Evolutionary conservation across 306 rosid species (phyloP).

Genomic region (Sicyos baderoa): DNA sequence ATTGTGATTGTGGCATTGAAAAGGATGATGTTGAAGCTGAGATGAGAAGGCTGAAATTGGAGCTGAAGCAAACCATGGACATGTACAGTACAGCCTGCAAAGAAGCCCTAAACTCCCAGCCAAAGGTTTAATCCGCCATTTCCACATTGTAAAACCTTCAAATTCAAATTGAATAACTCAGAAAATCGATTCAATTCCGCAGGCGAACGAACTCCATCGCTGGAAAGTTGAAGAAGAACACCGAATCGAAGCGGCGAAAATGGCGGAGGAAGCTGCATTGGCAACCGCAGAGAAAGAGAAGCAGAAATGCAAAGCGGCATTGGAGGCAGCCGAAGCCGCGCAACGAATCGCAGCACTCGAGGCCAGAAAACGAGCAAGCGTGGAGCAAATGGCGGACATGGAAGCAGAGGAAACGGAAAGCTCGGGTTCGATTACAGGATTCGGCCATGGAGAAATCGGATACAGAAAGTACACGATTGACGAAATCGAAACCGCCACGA

Average conservation of each 20-base stretch:
- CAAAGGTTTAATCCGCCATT: conserved; percentile 36
- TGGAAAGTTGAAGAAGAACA: conserved; percentile 66
- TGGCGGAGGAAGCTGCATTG: conserved; percentile 50
- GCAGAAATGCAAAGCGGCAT: conserved; percentile 45
- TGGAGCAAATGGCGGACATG: conserved; percentile 32
- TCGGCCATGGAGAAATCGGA: conserved; percentile 24
- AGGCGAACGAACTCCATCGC: conserved; percentile 64
- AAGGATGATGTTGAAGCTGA: conserved; percentile 81
- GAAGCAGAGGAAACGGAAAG: conserved; percentile 38
- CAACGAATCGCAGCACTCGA: conserved; percentile 47
- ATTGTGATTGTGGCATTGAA: neutral
- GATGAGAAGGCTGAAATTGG: conserved; percentile 73
- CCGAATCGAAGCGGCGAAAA: conserved; percentile 39
- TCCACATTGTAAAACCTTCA: no score
- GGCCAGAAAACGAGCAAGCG: conserved; percentile 42
- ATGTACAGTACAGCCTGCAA: conserved; percentile 77
- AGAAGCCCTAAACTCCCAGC: conserved; percentile 58
- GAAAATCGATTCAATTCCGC: neutral
- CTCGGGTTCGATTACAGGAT: neutral
- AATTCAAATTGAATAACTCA: no score
- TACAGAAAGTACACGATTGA: conserved; percentile 61
- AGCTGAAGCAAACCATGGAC: conserved; percentile 82
- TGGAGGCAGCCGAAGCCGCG: conserved; percentile 63
- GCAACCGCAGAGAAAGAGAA: conserved; percentile 56
- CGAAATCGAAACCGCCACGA: conserved; percentile 66